phyloP scores from a whole-genome alignment of 1,284 basidiomycete genomes.

The Singerocomus inundabilis region DNA sequence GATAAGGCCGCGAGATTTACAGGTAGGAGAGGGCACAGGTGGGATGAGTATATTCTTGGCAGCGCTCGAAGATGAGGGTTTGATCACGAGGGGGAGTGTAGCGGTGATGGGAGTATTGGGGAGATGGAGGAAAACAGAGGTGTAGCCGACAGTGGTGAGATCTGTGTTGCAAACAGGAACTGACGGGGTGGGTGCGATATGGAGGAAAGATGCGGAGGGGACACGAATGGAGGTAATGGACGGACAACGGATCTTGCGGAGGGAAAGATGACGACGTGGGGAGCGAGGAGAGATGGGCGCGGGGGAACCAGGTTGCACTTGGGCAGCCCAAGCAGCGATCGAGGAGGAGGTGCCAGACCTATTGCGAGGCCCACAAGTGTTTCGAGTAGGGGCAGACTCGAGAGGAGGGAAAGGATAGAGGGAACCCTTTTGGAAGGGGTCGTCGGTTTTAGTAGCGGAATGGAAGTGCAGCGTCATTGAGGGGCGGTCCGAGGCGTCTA shows the following conservation, averaged over 20 bases:
- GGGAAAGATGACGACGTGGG: slow-evolving; percentile 42
- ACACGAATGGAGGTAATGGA: slow-evolving; percentile 35
- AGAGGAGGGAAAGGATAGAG: slow-evolving; percentile 20
- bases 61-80: slow-evolving; percentile 6
- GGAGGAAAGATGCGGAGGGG: slow-evolving; percentile 44
- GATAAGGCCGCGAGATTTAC: slow-evolving; percentile 26
- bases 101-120: slow-evolving; percentile 49
- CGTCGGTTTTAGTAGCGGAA: slow-evolving; percentile 22
- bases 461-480: slow-evolving; percentile 9
- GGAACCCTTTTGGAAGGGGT: slow-evolving; percentile 37
- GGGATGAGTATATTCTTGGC: slow-evolving; percentile 8
- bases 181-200: slow-evolving; percentile 39
- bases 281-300: slow-evolving; percentile 48
- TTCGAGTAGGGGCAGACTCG: slow-evolving; percentile 2
- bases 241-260: slow-evolving; percentile 33
- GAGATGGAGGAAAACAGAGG: slow-evolving; percentile 60
- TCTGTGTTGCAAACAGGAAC: slow-evolving; percentile 47
- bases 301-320: slow-evolving; percentile 68
- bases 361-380: slow-evolving; percentile 18
- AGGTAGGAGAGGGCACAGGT: slow-evolving; percentile 14
- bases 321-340: slow-evolving; percentile 57
- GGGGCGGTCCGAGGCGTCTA: slow-evolving; percentile 7
- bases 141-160: slow-evolving; percentile 60
- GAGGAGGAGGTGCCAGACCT: slow-evolving; percentile 38
- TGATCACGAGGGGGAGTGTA: slow-evolving; percentile 25